Evolutionary conservation across 495 filamentous ascomycete species (phyloP).

Genomic region (Tuber indicum): DNA sequence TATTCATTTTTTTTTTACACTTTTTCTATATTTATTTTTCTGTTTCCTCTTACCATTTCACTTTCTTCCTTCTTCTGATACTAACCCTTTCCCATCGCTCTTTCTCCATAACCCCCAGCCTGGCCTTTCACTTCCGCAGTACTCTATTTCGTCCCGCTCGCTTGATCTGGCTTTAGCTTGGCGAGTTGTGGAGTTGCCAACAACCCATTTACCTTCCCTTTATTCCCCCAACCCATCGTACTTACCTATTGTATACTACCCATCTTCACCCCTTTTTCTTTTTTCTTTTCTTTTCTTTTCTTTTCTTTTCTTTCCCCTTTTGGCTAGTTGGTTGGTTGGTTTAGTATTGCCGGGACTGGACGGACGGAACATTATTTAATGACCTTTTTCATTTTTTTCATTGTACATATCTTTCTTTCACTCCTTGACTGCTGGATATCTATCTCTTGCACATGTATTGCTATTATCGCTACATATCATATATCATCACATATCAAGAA

Average conservation of each 20-base stretch:
- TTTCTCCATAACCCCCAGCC: neutral
- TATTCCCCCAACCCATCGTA: neutral
- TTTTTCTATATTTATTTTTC: constrained; percentile 21
- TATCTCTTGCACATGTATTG: neutral
- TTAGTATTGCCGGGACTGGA: neutral
- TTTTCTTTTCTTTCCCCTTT: neutral
- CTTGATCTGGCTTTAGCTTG: neutral
- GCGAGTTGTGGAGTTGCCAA: neutral
- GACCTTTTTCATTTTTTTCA: neutral
- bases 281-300: neutral
- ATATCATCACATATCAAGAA: neutral
- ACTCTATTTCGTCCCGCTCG: neutral
- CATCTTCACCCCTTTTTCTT: neutral
- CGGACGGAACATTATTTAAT: neutral
- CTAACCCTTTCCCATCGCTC: neutral
- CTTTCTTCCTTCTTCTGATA: constrained; percentile 18
- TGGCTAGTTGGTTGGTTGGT: neutral
- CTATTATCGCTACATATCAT: neutral
- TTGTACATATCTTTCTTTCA: neutral
- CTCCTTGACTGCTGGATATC: neutral
- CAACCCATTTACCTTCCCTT: neutral
- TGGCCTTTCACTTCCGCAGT: neutral
- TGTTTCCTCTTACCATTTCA: constrained; percentile 13
- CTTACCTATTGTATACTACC: constrained; percentile 2
- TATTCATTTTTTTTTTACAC: constrained; percentile 28